Evolutionary conservation across 2,329 filamentous ascomycete genomes (phyloP).

Genomic region (Fusarium mundagurra): DNA sequence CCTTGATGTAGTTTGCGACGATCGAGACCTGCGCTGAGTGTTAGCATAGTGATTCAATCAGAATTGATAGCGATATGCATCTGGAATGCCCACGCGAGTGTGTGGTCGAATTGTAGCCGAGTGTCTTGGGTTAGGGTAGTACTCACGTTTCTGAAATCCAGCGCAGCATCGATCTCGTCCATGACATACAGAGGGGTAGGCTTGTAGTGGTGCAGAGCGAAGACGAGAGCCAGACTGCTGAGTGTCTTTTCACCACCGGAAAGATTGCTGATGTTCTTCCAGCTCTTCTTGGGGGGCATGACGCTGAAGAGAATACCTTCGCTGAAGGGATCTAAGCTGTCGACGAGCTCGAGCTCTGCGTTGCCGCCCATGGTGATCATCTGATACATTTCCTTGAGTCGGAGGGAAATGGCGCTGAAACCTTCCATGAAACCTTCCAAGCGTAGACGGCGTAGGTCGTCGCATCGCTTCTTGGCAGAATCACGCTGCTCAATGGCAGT

Average conservation of each 20-base stretch:
- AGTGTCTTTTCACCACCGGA: conserved; percentile 98
- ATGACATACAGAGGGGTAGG: conserved; percentile 98
- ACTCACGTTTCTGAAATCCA: conserved; percentile 97
- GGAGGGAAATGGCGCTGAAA: conserved; percentile 91
- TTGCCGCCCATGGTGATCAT: conserved; percentile 99
- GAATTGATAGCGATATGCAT: background rate
- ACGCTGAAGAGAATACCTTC: conserved; percentile 97
- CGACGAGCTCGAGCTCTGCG: conserved; percentile 95
- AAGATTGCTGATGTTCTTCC: conserved; percentile 98
- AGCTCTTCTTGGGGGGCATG: conserved; percentile 99
- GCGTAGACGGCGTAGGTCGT: conserved; percentile 88
- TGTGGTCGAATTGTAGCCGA: conserved; percentile 33
- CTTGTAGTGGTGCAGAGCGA: conserved; percentile 97
- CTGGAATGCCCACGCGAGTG: conserved; percentile 27
- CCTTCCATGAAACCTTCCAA: conserved; percentile 99
- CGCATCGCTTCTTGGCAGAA: conserved; percentile 87
- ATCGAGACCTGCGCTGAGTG: conserved; percentile 78
- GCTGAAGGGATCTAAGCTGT: conserved; percentile 94
- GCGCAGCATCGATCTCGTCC: conserved; percentile 98
- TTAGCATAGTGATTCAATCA: conserved; percentile 14
- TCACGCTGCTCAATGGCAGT: conserved; percentile 82
- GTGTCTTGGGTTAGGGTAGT: conserved; percentile 32
- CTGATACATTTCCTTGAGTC: conserved; percentile 99
- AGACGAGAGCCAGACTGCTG: conserved; percentile 92
- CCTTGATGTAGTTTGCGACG: conserved; percentile 98